Evolutionary conservation across 495 filamentous ascomycete species (phyloP), one percentile per base, ranked within the genome.

Genomic region (Zalerion maritima): DNA sequence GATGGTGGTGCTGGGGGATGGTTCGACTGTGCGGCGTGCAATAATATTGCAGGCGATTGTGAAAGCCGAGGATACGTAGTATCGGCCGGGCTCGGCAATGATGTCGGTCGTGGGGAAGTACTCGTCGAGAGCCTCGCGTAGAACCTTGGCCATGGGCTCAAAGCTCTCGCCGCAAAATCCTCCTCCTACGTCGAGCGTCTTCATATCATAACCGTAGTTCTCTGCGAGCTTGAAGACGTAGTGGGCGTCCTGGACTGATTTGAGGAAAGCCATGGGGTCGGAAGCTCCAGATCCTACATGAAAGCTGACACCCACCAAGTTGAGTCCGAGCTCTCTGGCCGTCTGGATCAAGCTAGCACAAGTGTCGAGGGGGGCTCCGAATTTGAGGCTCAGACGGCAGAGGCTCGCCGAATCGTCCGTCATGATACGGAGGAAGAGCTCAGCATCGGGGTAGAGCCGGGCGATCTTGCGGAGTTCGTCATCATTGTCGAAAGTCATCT

Each of bases 401-500:
- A 94, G 58, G 52, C 81, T 87, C 31, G 81, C 82, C 11, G 89
- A 92, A 48, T 99, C 89, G 52, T 99, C 89, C 14, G 89, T 96
- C 37, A 84, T 57, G 49, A 99, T 94, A 36, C 89, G 84, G 19
- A 99, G 67, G 58, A 80, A 85, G 9, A 96, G 72, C 57, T 93
- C 81, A 19, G 89, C 89, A 14, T 71, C 75, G 7, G 89, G 91
- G 47, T 70, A 94, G 37, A 82, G 67, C 39, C 80, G 73, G 49
- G 91, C 87, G 55, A 91, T 89, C 67, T 99, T 96, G 69, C 87
- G 82, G 19, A 99, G 71, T 62, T 99, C 91, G 47, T 96, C 89
- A 38, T 83, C 73, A 43, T 96, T 94, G 62, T 99, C 89, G 44
- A 96, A 94, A 7, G 89, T 96, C 85, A 99, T 96, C 64, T 93